phyloP scores from a whole-genome alignment of 495 filamentous ascomycete genomes.

The Xylaria venustula region DNA sequence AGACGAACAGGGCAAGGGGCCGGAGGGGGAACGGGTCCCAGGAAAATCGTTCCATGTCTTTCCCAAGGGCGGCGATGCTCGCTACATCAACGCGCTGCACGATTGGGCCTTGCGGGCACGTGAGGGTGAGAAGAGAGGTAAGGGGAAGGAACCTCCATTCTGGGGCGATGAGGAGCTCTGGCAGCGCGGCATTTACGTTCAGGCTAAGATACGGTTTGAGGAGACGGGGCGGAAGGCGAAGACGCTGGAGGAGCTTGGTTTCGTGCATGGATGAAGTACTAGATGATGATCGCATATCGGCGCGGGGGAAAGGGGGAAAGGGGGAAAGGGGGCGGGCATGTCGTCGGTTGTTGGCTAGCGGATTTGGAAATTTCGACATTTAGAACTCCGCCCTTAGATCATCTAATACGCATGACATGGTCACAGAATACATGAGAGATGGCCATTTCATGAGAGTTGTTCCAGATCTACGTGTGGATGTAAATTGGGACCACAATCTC shows the following conservation, averaged over 20 bases:
- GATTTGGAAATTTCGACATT: background rate
- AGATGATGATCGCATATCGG: no score
- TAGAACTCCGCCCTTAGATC: background rate
- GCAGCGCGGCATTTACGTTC: slow-evolving; percentile 43
- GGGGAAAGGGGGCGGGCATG: no score
- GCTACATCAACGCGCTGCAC: slow-evolving; percentile 72
- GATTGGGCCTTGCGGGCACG: slow-evolving; percentile 56
- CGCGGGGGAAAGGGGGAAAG: no score
- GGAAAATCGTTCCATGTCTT: slow-evolving; percentile 58
- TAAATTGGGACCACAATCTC: no score
- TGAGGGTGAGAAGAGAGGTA: background rate
- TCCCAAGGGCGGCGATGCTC: slow-evolving; percentile 63
- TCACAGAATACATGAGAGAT: no score
- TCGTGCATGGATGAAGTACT: slow-evolving; percentile 24
- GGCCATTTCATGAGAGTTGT: no score
- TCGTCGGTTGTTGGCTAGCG: background rate
- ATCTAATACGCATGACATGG: no score
- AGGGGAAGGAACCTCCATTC: slow-evolving; percentile 60
- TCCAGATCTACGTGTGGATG: no score
- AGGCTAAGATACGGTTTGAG: slow-evolving; percentile 49
- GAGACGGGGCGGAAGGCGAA: slow-evolving; percentile 38
- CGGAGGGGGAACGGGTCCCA: slow-evolving; percentile 26
- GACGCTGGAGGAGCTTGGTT: slow-evolving; percentile 44
- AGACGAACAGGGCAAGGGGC: slow-evolving; percentile 14
- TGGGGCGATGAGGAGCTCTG: slow-evolving; percentile 70